Conservation (phyloP, 495 filamentous ascomycete genomes). For the Filosporella fistucella region DNA sequence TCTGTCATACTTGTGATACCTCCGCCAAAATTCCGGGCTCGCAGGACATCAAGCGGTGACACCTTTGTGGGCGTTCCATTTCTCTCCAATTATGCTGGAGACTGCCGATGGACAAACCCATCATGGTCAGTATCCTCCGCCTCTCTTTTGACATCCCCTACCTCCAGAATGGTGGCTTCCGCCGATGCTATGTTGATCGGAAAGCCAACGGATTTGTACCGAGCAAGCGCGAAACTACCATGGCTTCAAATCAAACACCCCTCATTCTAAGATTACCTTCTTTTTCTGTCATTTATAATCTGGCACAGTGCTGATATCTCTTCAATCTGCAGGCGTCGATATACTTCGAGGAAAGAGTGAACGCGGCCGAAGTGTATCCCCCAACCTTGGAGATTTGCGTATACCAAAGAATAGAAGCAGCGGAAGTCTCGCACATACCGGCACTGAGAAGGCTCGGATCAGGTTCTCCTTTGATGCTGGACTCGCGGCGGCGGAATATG, state of each 20-base stretch:
- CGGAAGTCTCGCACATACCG: conserved; percentile 43
- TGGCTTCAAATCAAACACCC: background rate
- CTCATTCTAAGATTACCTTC: background rate
- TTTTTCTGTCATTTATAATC: background rate
- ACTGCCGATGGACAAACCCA: conserved; percentile 20
- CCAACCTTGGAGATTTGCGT: conserved; percentile 6
- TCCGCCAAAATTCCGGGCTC: background rate
- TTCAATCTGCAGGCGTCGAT: conserved; percentile 18
- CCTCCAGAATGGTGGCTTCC: background rate
- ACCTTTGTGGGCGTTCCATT: background rate
- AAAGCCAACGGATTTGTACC: conserved; percentile 1
- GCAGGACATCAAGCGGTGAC: too few species aligned
- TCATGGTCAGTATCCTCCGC: conserved; percentile 20
- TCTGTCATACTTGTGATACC: background rate
- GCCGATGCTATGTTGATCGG: background rate
- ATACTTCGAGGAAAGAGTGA: conserved; percentile 6
- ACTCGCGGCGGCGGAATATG: conserved; percentile 39
- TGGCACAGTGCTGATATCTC: conserved; percentile 5
- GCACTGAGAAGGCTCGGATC: conserved; percentile 35
- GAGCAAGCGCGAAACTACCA: conserved; percentile 14
- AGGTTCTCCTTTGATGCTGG: conserved; percentile 54
- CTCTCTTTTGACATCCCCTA: background rate
- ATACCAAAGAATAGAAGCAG: conserved; percentile 64
- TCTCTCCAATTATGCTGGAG: conserved; percentile 25
- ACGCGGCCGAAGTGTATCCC: conserved; percentile 9